Evolutionary conservation across 202 grass and related monocot species (phyloP), one percentile per base, ranked within the genome.

Genomic region (Digitaria exilis): DNA sequence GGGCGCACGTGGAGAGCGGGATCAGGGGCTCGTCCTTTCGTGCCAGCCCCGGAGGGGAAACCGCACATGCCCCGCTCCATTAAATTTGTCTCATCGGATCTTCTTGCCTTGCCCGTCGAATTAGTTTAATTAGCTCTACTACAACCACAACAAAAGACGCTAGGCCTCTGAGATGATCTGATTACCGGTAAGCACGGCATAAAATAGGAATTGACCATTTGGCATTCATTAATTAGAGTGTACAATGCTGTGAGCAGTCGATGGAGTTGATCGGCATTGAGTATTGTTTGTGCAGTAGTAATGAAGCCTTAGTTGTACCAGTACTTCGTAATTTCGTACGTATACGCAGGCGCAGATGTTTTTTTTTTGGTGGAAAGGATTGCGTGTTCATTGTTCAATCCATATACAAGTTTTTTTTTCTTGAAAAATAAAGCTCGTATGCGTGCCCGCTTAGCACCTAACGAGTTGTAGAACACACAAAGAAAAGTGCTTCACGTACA

Each of bases 1-100:
- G 54, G 67, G 42, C 44, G 83, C 76, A 85, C 75, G 75, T 85
- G 84, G 84, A 79, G 76, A 63, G 54, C 24, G 57, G n/a, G 56
- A 4, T 19, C 31, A 15, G 65, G 31, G 1, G 45, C 45, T 77
- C 73, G 3, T 77, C 82, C 82, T 52, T 19, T 73, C 82, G 74
- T 69, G 52, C 4, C 42, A 77, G 50, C 21, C 64, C 65, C 30
- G n/a, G 42, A 70, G 10, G 16, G 73, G 64, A 84, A 84, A 78
- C 74, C 0, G 82, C 61, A 51, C 80, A 50, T 73, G 79, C 41
- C 51, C 12, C 50, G 72, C 12, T 56, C 72, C 35, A 75, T 74
- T 25, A 24, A 58, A 25, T 73, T 52, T 73, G 70, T 73, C 70
- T 73, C 70, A 52, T 34, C 70, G 69, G 31, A 51, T 46, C 44